Evolutionary conservation across 1,139 yeast species (phyloP).

Genomic region (Lodderomyces theae): DNA sequence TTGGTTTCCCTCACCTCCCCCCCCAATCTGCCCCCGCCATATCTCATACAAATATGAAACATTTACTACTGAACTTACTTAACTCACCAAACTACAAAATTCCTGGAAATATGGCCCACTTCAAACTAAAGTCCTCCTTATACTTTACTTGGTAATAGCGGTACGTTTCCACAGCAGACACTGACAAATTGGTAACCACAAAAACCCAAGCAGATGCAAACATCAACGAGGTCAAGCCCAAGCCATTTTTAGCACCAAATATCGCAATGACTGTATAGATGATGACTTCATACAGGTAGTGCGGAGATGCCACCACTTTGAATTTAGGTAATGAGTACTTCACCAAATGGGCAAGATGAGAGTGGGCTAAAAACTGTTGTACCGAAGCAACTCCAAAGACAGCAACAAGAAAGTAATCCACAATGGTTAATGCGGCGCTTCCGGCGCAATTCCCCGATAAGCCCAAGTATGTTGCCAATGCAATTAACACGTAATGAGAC

Average conservation of each 20-base stretch:
- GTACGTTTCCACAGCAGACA: constrained; percentile 61
- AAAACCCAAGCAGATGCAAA: constrained; percentile 41
- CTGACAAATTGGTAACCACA: constrained; percentile 59
- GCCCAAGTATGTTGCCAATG: constrained; percentile 21
- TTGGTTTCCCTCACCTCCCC: too few relatives aligned
- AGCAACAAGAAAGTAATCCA: constrained; percentile 18
- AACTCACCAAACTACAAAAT: constrained; percentile 12
- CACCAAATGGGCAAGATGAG: constrained; percentile 52
- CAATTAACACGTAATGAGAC: constrained; percentile 51
- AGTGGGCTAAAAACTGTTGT: constrained; percentile 61
- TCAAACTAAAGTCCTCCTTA: constrained; percentile 19
- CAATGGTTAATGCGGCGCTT: constrained; percentile 10
- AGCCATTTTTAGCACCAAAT: constrained; percentile 18
- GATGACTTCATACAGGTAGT: constrained; percentile 72
- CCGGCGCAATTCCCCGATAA: constrained; percentile 14
- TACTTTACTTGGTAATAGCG: constrained; percentile 45
- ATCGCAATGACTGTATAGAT: constrained; percentile 49
- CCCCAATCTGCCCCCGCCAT: too few relatives aligned
- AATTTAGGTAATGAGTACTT: constrained; percentile 67
- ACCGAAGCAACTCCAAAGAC: constrained; percentile 44
- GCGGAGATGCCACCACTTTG: constrained; percentile 63
- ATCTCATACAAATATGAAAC: background rate
- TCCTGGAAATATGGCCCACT: constrained; percentile 23
- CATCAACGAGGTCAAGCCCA: constrained; percentile 15
- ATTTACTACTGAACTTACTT: background rate